A percentile compares a stretch with the other conserved stretches of the same genome.
Evolutionary conservation across 306 rosid genomes (phyloP).

Genomic region (Rosa multiflora): DNA sequence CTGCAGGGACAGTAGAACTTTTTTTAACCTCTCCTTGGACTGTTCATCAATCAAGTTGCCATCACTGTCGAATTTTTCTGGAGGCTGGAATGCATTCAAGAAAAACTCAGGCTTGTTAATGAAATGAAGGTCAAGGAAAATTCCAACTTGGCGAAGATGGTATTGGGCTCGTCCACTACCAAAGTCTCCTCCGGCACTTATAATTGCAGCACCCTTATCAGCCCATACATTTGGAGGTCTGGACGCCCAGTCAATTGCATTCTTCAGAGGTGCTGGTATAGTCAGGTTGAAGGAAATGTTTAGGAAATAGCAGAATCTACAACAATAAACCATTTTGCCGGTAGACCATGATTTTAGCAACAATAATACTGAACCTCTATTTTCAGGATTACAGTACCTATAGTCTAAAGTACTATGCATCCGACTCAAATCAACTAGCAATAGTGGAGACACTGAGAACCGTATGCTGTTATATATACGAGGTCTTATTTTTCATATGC

Average conservation of each 20-base stretch:
- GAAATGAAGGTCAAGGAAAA: constrained; percentile 82
- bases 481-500: background rate
- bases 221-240: constrained; percentile 87
- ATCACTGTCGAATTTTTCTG: constrained; percentile 58
- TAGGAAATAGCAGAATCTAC: background rate
- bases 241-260: constrained; percentile 85
- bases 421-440: background rate
- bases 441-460: background rate
- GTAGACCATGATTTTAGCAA: background rate
- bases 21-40: constrained; percentile 40
- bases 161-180: constrained; percentile 76
- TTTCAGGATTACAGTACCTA: background rate
- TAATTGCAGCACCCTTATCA: constrained; percentile 77
- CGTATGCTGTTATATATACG: background rate
- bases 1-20: constrained; percentile 54
- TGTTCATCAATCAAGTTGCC: constrained; percentile 68
- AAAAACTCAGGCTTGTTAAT: constrained; percentile 86
- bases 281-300: background rate
- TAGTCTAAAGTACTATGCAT: background rate
- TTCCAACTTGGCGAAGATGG: constrained; percentile 90
- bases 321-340: background rate
- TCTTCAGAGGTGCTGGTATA: constrained; percentile 59
- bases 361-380: background rate
- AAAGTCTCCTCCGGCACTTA: constrained; percentile 72
- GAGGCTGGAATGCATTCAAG: constrained; percentile 63